phyloP scores from a whole-genome alignment of 129 eudicot species.

The Tagetes patula region DNA sequence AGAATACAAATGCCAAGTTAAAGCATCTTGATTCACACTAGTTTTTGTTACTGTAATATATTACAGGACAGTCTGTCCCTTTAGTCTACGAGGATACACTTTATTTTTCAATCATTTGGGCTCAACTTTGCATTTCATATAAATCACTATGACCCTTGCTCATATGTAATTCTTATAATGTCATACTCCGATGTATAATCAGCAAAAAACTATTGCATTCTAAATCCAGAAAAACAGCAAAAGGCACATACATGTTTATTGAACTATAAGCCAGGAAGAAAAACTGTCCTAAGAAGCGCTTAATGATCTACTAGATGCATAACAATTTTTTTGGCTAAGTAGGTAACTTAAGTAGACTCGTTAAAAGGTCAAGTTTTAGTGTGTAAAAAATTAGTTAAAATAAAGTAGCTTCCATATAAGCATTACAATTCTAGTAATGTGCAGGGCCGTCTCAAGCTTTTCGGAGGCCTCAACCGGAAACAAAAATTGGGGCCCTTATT shows the following conservation, averaged over 20 bases:
- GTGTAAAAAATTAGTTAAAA: neutral
- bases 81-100: neutral
- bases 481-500: too few species aligned
- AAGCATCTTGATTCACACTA: neutral
- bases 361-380: neutral
- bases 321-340: neutral
- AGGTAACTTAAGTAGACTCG: neutral
- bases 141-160: conserved; percentile 11
- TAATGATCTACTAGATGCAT: neutral
- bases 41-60: neutral
- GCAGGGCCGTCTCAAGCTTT: too few species aligned
- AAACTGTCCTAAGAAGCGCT: neutral
- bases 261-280: neutral
- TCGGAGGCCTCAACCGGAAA: too few species aligned
- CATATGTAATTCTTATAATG: conserved; percentile 7
- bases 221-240: neutral
- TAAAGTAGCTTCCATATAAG: neutral
- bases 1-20: neutral
- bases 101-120: neutral
- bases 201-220: neutral
- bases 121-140: neutral
- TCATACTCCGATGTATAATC: neutral
- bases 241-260: neutral
- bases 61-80: neutral
- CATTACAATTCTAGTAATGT: neutral